Conservation (phyloP, 345 rosid genomes). For the Limnanthes douglasii region DNA sequence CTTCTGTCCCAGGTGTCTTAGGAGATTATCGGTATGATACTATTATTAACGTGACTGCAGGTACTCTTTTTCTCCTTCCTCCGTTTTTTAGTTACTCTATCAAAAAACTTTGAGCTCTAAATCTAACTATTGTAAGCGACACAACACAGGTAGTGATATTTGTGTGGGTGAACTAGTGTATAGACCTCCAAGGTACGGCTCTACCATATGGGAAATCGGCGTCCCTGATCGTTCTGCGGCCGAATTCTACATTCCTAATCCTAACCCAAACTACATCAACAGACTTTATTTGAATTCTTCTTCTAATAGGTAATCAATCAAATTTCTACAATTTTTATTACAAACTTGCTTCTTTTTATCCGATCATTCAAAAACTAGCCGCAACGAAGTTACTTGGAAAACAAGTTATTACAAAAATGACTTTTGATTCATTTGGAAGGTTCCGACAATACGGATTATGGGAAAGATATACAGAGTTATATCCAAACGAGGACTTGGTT, state of each 20-base stretch:
- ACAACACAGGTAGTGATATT: constrained; percentile 43
- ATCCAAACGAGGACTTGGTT: constrained; percentile 54
- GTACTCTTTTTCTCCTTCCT: too few relatives aligned
- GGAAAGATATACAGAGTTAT: constrained; percentile 77
- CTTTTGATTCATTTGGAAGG: too few relatives aligned
- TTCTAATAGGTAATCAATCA: too few relatives aligned
- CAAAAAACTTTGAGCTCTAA: too few relatives aligned
- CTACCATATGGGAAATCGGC: constrained; percentile 92
- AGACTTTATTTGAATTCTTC: constrained; percentile 56
- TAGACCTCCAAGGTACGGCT: constrained; percentile 76
- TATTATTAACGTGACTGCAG: constrained; percentile 20
- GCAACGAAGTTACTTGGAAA: too few relatives aligned
- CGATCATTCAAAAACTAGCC: too few relatives aligned
- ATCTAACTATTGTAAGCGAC: too few relatives aligned
- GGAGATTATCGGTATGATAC: constrained; percentile 36
- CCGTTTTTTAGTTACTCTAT: too few relatives aligned
- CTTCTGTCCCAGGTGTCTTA: constrained; percentile 50
- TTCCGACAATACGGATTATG: constrained; percentile 94
- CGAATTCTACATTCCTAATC: constrained; percentile 71
- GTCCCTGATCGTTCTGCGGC: constrained; percentile 72
- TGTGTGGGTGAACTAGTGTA: constrained; percentile 47
- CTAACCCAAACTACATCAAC: constrained; percentile 51
- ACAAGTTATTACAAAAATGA: too few relatives aligned
- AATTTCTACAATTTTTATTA: too few relatives aligned
- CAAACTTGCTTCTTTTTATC: too few relatives aligned